Conservation (phyloP, 805 yeast genomes). For the Cyberlindnera mycetangii region DNA sequence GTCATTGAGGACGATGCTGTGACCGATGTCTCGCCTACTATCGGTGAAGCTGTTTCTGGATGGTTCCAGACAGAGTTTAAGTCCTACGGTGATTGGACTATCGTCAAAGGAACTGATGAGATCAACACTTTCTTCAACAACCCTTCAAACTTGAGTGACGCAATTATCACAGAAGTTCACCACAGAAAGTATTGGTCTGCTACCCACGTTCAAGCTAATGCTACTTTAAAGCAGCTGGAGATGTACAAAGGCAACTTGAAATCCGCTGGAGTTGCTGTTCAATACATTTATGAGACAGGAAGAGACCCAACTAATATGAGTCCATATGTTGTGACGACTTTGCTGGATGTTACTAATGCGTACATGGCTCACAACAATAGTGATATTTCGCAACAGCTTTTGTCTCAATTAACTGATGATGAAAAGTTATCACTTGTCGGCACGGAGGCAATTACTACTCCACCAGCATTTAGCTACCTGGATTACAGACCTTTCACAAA, state of each 20-base stretch:
- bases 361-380: constrained; percentile 26
- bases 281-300: constrained; percentile 57
- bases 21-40: constrained; percentile 19
- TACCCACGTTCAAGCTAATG: constrained; percentile 46
- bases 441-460: constrained; percentile 21
- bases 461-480: constrained; percentile 33
- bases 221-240: constrained; percentile 13
- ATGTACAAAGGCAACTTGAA: constrained; percentile 5
- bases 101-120: constrained; percentile 26
- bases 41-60: constrained; percentile 28
- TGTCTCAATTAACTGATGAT: constrained; percentile 29
- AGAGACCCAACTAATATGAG: constrained; percentile 54
- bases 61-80: constrained; percentile 5
- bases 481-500: constrained; percentile 53
- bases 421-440: constrained; percentile 24
- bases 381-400: constrained; percentile 27
- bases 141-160: constrained; percentile 30
- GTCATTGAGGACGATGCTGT: constrained; percentile 33
- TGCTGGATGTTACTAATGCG: constrained; percentile 35
- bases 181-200: constrained; percentile 64
- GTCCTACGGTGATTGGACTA: constrained; percentile 39
- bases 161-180: constrained; percentile 43
- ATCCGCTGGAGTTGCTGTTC: constrained; percentile 38
- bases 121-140: constrained; percentile 25
- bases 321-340: constrained; percentile 42